Conservation (phyloP, 1,284 basidiomycete species). For the Puccinia horiana region DNA sequence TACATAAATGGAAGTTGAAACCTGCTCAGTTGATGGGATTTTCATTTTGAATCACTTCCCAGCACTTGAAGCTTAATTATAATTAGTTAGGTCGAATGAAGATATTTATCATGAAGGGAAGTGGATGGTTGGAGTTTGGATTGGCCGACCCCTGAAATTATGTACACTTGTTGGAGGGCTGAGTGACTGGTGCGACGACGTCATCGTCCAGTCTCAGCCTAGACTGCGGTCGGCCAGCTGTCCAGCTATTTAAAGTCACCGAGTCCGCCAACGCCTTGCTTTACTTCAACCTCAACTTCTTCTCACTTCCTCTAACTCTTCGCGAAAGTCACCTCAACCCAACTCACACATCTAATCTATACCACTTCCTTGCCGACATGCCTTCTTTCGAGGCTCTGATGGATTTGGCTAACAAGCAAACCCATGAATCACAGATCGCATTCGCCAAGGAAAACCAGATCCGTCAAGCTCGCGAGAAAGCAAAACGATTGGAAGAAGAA, state of each 20-base stretch:
- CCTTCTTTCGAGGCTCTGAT: conserved; percentile 33
- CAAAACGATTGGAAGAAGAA: conserved; percentile 43
- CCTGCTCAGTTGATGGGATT: too few relatives aligned
- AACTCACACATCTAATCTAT: background rate
- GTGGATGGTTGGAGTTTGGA: too few relatives aligned
- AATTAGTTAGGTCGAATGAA: too few relatives aligned
- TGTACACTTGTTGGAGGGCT: too few relatives aligned
- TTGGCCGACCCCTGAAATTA: background rate
- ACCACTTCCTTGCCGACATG: background rate
- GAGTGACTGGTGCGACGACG: background rate
- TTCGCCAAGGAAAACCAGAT: conserved; percentile 41
- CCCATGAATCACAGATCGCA: conserved; percentile 38
- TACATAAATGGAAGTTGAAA: too few relatives aligned
- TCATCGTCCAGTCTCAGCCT: background rate
- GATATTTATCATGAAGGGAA: too few relatives aligned
- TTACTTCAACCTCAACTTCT: background rate
- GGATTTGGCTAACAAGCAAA: conserved; percentile 44
- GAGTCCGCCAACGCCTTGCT: background rate
- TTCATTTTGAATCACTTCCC: too few relatives aligned
- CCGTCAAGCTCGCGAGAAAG: conserved; percentile 34
- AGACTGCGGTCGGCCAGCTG: background rate
- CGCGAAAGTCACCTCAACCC: background rate
- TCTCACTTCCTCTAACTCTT: background rate
- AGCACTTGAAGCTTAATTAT: too few relatives aligned
- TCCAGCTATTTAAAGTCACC: background rate